Conservation (phyloP, 805 yeast genomes). For the Wickerhamiella kurtzmanii region DNA sequence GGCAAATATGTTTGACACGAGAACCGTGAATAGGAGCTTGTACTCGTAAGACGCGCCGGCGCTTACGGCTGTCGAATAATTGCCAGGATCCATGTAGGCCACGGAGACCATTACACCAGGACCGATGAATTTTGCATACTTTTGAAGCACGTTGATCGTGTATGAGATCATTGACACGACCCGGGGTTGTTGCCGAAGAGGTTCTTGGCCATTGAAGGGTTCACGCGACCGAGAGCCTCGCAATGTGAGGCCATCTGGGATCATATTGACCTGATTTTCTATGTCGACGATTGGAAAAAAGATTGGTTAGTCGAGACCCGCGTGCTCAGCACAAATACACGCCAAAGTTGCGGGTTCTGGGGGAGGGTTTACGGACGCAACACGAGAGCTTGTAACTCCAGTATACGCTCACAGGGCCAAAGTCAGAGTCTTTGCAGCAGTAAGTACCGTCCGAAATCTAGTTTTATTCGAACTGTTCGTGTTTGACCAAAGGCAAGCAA, state of each 20-base stretch:
- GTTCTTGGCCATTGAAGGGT: not conserved
- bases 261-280: not conserved
- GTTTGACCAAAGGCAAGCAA: too few species aligned
- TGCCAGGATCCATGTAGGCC: conserved; percentile 91
- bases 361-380: too few species aligned
- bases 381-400: too few species aligned
- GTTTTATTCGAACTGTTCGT: too few species aligned
- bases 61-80: conserved; percentile 76
- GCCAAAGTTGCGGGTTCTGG: too few species aligned
- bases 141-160: conserved; percentile 26
- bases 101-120: conserved; percentile 83
- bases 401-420: too few species aligned
- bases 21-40: conserved; percentile 54
- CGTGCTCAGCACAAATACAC: too few species aligned
- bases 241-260: not conserved
- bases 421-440: too few species aligned
- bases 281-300: too few species aligned
- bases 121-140: conserved; percentile 60
- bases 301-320: too few species aligned
- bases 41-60: conserved; percentile 76
- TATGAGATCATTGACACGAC: conserved; percentile 2
- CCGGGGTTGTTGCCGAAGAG: not conserved
- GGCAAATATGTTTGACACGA: conserved; percentile 73
- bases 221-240: conserved; percentile 1
- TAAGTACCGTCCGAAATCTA: too few species aligned